Percentiles rank a stretch among this genome's conserved stretches.
phyloP scores from a whole-genome alignment of 2,329 filamentous ascomycete genomes.

The Fusarium continuum region DNA sequence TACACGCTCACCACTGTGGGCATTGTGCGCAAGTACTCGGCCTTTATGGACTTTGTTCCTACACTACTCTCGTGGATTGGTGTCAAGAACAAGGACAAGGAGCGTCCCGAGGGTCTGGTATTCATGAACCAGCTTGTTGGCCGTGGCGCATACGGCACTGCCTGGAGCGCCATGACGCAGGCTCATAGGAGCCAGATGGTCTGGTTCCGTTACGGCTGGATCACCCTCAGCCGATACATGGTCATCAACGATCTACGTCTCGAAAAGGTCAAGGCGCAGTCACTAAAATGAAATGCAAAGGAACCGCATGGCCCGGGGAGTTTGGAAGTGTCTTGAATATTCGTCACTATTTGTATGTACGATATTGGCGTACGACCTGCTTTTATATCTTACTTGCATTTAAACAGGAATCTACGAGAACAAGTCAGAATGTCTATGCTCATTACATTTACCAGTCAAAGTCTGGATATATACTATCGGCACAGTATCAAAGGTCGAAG shows the following conservation, averaged over 20 bases:
- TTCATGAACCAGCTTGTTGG: constrained; percentile 77
- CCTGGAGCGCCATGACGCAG: constrained; percentile 85
- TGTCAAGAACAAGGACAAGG: constrained; percentile 45
- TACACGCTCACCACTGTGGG: constrained; percentile 83
- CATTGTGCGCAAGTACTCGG: constrained; percentile 81
- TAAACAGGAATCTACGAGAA: constrained; percentile 1
- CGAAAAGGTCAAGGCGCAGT: constrained; percentile 50
- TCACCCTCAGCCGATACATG: constrained; percentile 92
- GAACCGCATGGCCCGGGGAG: constrained; percentile 25
- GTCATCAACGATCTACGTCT: constrained; percentile 85
- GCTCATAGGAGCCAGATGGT: constrained; percentile 97
- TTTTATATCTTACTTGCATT: constrained; percentile 5
- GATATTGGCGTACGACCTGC: constrained; percentile 8
- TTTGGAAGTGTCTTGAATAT: constrained; percentile 18
- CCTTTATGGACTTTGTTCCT: constrained; percentile 77
- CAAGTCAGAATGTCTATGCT: neutral
- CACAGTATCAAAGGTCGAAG: neutral
- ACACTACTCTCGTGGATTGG: constrained; percentile 65
- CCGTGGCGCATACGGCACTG: constrained; percentile 61
- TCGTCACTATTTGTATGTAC: constrained; percentile 5
- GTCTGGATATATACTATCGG: neutral
- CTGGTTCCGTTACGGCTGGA: constrained; percentile 98
- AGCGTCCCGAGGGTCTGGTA: constrained; percentile 67
- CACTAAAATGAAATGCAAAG: neutral
- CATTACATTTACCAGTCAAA: neutral